phyloP scores from a whole-genome alignment of 768 basidiomycete genomes.

The Podaxis sp. region DNA sequence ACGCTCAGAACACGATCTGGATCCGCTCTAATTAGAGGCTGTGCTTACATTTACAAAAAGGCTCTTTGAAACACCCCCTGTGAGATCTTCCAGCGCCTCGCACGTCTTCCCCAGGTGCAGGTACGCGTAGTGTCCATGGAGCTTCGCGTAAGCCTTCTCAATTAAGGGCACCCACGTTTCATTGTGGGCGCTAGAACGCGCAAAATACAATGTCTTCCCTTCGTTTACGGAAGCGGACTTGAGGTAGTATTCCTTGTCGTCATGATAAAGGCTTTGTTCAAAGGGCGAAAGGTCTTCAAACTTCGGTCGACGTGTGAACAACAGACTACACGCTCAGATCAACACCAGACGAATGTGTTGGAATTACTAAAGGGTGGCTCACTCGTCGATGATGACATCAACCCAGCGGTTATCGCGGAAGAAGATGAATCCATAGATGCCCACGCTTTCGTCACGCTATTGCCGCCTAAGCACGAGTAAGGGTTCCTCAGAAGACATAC shows the following conservation, averaged over 20 bases:
- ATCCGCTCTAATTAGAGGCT: neutral
- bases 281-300: conserved; percentile 43
- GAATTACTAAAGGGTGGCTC: conserved; percentile 17
- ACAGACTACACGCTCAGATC: conserved; percentile 32
- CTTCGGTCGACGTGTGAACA: conserved; percentile 49
- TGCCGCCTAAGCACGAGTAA: neutral
- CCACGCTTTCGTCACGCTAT: conserved; percentile 44
- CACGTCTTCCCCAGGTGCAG: conserved; percentile 35
- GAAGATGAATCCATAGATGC: conserved; percentile 55
- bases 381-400: conserved; percentile 59
- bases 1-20: neutral
- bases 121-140: conserved; percentile 45
- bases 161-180: conserved; percentile 58
- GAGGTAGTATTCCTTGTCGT: conserved; percentile 48
- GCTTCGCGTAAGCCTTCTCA: conserved; percentile 58
- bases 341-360: neutral
- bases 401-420: conserved; percentile 46
- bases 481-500: neutral
- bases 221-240: conserved; percentile 42
- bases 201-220: conserved; percentile 50
- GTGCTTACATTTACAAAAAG: conserved; percentile 24
- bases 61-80: conserved; percentile 36
- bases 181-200: conserved; percentile 42
- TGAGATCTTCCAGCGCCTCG: conserved; percentile 57
- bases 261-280: conserved; percentile 48